Percentiles rank a stretch among this genome's conserved stretches.
Evolutionary conservation across 2,329 filamentous ascomycete genomes (phyloP).

Genomic region (Trichophyton simii): DNA sequence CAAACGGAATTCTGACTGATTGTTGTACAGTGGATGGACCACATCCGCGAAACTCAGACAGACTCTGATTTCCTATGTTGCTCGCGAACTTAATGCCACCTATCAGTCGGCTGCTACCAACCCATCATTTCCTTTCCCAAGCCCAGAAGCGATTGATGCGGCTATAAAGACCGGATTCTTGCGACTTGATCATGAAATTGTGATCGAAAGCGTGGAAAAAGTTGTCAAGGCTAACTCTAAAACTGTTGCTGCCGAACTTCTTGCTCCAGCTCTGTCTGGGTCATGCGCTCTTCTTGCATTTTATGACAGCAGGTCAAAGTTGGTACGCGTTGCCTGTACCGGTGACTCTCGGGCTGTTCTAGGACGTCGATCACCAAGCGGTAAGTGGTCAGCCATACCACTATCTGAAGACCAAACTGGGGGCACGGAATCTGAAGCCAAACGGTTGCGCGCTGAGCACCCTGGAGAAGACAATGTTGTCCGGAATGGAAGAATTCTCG

Average conservation of each 20-base stretch:
- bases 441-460: slow-evolving; percentile 71
- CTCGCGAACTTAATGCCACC: slow-evolving; percentile 79
- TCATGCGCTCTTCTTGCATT: slow-evolving; percentile 94
- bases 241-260: slow-evolving; percentile 75
- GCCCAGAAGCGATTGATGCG: slow-evolving; percentile 67
- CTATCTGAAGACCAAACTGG: slow-evolving; percentile 92
- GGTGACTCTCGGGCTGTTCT: slow-evolving; percentile 93
- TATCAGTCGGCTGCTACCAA: slow-evolving; percentile 62
- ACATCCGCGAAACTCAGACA: slow-evolving; percentile 93
- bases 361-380: slow-evolving; percentile 60
- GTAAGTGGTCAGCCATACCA: slow-evolving; percentile 85
- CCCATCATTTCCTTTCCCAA: slow-evolving; percentile 49
- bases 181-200: slow-evolving; percentile 83
- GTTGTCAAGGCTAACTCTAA: slow-evolving; percentile 82
- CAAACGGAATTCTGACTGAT: not conserved
- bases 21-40: slow-evolving; percentile 66
- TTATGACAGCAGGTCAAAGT: slow-evolving; percentile 78
- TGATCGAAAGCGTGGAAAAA: slow-evolving; percentile 82
- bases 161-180: slow-evolving; percentile 91
- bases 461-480: slow-evolving; percentile 82
- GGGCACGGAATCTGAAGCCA: slow-evolving; percentile 69
- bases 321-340: slow-evolving; percentile 86
- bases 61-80: slow-evolving; percentile 81
- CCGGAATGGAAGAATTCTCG: slow-evolving; percentile 77
- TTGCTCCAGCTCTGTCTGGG: slow-evolving; percentile 89